These are phyloP conservation scores for Alternaria arborescens DNA, from an alignment of 2,329 filamentous ascomycete species.

Conservation along the genomic window DNA sequence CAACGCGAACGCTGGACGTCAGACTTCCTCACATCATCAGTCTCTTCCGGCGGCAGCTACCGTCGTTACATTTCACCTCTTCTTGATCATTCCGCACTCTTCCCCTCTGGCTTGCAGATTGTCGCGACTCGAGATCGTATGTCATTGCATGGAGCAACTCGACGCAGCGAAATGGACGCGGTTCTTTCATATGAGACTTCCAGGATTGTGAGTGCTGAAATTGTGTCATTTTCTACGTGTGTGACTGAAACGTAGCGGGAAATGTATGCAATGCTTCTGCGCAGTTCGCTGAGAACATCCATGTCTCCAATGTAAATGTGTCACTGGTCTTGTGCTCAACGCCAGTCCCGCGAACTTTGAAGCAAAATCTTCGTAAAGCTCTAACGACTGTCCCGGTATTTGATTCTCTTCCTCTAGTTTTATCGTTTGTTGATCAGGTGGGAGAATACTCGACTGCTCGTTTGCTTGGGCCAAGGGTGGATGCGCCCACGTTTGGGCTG, in stretches of 20 bases:
- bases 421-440: not conserved
- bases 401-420: not conserved
- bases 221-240: not conserved
- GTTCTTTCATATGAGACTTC: not conserved
- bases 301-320: not conserved
- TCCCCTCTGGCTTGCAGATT: accelerated
- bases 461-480: not conserved
- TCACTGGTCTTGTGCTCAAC: not conserved
- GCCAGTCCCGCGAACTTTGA: not conserved
- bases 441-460: not conserved
- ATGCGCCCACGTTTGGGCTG: not conserved
- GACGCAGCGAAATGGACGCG: not conserved
- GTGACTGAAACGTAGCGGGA: not conserved
- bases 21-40: not conserved
- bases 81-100: too few species aligned
- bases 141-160: too few species aligned
- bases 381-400: not conserved
- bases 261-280: not conserved
- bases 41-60: not conserved
- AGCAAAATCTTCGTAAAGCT: not conserved
- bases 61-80: not conserved
- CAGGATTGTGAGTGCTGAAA: not conserved
- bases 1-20: slow-evolving; percentile 1
- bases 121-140: not conserved
- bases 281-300: not conserved